Percentiles rank a stretch among this genome's conserved stretches.
Conservation (phyloP, 768 basidiomycete species). For the Cystobasidium onofrii region DNA sequence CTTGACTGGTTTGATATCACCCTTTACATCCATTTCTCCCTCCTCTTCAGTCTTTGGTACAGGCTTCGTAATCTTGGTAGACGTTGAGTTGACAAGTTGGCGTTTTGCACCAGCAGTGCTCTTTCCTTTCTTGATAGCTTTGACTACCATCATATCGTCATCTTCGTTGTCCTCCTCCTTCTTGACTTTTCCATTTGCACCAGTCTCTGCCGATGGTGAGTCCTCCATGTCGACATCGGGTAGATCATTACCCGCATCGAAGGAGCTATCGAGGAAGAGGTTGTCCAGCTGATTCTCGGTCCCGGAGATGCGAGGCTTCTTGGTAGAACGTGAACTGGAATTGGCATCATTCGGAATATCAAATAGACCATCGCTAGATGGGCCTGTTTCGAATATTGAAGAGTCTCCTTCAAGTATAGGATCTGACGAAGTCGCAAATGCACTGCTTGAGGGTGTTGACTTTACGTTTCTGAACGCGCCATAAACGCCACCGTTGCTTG, state of each 20-base stretch:
- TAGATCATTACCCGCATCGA: conserved; percentile 11
- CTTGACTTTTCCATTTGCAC: not conserved
- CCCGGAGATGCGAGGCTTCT: conserved; percentile 2
- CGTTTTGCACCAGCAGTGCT: conserved; percentile 34
- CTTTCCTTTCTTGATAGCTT: conserved; percentile 36
- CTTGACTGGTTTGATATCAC: conserved; percentile 6
- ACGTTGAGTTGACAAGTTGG: conserved; percentile 40
- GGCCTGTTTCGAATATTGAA: conserved; percentile 13
- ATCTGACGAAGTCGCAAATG: conserved; percentile 20
- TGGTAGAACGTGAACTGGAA: not conserved
- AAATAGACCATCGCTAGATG: conserved; percentile 20
- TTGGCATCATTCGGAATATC: not conserved
- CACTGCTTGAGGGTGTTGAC: conserved; percentile 9
- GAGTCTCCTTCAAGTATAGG: conserved; percentile 12
- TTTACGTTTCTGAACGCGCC: conserved; percentile 7
- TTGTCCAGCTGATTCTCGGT: conserved; percentile 15
- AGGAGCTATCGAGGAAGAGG: conserved; percentile 5
- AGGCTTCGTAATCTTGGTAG: conserved; percentile 33
- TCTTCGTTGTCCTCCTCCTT: conserved; percentile 44
- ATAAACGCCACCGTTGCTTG: not conserved
- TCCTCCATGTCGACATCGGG: conserved; percentile 19
- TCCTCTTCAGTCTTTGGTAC: not conserved
- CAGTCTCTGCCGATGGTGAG: not conserved
- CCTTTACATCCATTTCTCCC: conserved; percentile 20
- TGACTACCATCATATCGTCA: conserved; percentile 41